A percentile compares a stretch with the other conserved stretches of the same genome.
Evolutionary conservation across 2,329 filamentous ascomycete genomes (phyloP).

Genomic region (Aureobasidium leucospermi): DNA sequence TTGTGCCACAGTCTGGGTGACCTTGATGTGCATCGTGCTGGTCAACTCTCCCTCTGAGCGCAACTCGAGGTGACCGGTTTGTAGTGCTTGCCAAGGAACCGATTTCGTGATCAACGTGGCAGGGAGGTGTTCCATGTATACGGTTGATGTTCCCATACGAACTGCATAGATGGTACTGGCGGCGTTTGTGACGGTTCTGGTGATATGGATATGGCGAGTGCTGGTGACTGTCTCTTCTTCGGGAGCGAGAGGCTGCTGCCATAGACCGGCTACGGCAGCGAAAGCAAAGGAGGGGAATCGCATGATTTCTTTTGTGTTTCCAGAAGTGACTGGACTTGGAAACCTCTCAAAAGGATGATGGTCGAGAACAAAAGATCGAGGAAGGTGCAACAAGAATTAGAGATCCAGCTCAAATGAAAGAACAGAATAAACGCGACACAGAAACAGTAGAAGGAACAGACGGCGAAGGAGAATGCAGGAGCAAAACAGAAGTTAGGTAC

Average conservation of each 20-base stretch:
- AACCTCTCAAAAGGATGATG: neutral
- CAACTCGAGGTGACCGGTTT: neutral
- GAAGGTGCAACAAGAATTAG: neutral
- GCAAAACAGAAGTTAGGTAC: neutral
- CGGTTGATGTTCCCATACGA: neutral
- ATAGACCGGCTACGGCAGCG: constrained; percentile 11
- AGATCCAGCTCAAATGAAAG: neutral
- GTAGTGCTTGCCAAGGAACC: neutral
- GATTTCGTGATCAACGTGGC: neutral
- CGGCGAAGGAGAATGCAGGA: neutral
- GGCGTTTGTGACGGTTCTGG: neutral
- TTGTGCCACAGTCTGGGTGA: neutral
- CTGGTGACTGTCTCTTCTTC: neutral
- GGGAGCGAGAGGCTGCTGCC: constrained; percentile 8
- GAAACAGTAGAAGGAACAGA: neutral
- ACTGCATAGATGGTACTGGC: neutral
- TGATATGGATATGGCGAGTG: neutral
- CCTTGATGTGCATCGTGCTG: constrained; percentile 5
- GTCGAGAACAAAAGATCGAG: neutral
- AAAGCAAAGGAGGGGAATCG: neutral
- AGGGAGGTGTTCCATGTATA: neutral
- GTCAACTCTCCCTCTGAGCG: neutral
- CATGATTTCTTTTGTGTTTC: neutral
- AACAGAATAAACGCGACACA: neutral
- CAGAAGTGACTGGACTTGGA: neutral